These are phyloP conservation scores for Raphanus raphanistrum DNA, from an alignment of 345 rosid species.

Conservation along the genomic window DNA sequence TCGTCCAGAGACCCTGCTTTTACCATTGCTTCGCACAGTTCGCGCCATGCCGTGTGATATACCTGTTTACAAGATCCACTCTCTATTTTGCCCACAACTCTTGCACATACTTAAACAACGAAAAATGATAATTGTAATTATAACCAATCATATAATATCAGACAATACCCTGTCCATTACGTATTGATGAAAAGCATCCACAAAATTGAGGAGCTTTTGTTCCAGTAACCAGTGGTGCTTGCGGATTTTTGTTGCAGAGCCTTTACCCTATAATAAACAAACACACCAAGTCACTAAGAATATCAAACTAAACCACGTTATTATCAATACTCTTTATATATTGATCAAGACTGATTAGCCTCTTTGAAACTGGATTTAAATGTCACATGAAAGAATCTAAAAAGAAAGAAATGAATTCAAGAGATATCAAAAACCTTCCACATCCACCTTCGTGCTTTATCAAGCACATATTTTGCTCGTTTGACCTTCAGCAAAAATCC, in stretches of 20 bases:
- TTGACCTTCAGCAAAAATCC: slow-evolving; percentile 92
- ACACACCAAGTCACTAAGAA: slow-evolving; percentile 15
- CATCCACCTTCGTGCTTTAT: slow-evolving; percentile 98
- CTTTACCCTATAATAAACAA: slow-evolving; percentile 59
- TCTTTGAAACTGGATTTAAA: slow-evolving; percentile 6
- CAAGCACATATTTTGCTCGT: slow-evolving; percentile 94
- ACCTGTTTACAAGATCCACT: slow-evolving; percentile 58
- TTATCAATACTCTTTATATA: slow-evolving; percentile 1
- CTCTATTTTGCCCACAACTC: not conserved
- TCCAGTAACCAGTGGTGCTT: slow-evolving; percentile 91
- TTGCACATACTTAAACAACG: not conserved
- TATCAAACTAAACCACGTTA: slow-evolving; percentile 17
- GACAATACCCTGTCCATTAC: slow-evolving; percentile 94
- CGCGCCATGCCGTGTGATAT: slow-evolving; percentile 96
- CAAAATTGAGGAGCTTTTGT: slow-evolving; percentile 98
- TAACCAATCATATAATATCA: slow-evolving; percentile 20
- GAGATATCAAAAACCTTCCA: slow-evolving; percentile 72
- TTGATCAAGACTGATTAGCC: not conserved
- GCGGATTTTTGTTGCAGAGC: slow-evolving; percentile 51
- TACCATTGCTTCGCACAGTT: slow-evolving; percentile 85
- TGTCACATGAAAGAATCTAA: slow-evolving; percentile 8
- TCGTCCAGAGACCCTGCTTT: slow-evolving; percentile 91
- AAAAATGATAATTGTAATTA: not conserved
- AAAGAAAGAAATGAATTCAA: slow-evolving; percentile 3
- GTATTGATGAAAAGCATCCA: slow-evolving; percentile 98